Base-by-base conservation (phyloP, 768 basidiomycete genomes). In the Boletus sp. region DNA sequence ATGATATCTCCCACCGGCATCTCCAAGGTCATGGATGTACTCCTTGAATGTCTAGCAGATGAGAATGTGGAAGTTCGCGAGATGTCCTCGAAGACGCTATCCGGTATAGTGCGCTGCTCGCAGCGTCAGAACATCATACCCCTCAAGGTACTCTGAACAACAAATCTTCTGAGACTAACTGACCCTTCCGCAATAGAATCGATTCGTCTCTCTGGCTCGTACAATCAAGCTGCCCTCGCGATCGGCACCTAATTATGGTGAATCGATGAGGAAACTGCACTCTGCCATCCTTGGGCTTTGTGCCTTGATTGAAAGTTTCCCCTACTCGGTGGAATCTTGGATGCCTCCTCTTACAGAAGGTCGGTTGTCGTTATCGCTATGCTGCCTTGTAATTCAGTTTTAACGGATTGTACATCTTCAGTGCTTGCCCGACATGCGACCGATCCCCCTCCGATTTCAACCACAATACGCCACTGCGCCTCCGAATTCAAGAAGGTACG, bases 271-370 rank as follows among this genome's bases (percentile, higher is more conserved):
- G 43, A 78, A 80, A 45, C 77, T 95, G 52, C 93, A 97, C 67
- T 90, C 90, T 30, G 93, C 93, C 2, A 89, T 98, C 53, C 78
- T 98, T 45, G 96, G 96, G n/a, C 85, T 95, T 41, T 92, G 91
- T 59, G 92, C 96, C 6, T 75, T 98, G 32, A 83, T 98, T 33
- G 91, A 95, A 63, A 95, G 93, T 53, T 96, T 90, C 68, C 96
- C 96, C 0, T 97, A 97, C 72, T 94, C 93, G 2, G 88, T 98
- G 14, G 96, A 96, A 64, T 84, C 85, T 58, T 98, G 94, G 88
- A 86, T 96, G 82, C 88, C 88, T 30, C 75, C 87, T 19, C 76
- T 91, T 49, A 88, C 88, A 34, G 88, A 90, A 76, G 81, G 88
- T 88, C 61, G 38, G 75, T 7, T 40, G 34, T 29, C 35, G 41